These are phyloP conservation scores for Ceratocystis eucalypticola DNA, from an alignment of 2,329 filamentous ascomycete genomes.

Conservation along the genomic window DNA sequence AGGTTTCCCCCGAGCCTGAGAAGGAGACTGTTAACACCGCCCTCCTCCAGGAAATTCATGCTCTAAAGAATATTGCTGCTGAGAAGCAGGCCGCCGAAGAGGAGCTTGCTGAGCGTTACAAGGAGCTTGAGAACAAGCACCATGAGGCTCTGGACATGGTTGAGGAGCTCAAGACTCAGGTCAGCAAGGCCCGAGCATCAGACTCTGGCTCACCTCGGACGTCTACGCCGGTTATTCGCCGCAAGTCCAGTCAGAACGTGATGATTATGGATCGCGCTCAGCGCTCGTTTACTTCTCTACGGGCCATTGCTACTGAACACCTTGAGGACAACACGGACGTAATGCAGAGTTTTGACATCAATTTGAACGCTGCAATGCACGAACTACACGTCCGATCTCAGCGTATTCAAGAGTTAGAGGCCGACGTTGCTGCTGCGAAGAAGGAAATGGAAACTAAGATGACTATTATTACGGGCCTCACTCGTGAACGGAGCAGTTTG, in stretches of 20 bases:
- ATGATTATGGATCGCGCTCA: constrained; percentile 82
- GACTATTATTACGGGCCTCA: constrained; percentile 86
- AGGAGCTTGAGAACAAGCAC: constrained; percentile 71
- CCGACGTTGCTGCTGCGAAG: constrained; percentile 66
- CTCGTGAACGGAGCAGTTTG: constrained; percentile 81
- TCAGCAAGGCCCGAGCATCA: constrained; percentile 58
- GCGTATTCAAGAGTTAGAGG: constrained; percentile 78
- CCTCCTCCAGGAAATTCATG: constrained; percentile 53
- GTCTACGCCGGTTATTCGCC: constrained; percentile 66
- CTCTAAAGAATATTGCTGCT: constrained; percentile 53
- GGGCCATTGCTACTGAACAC: constrained; percentile 76
- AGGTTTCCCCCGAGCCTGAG: neutral
- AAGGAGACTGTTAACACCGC: constrained; percentile 27
- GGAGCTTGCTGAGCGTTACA: constrained; percentile 63
- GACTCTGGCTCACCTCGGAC: constrained; percentile 49
- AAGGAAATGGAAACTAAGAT: constrained; percentile 97
- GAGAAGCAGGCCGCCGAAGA: constrained; percentile 67
- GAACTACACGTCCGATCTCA: constrained; percentile 80
- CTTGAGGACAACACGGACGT: constrained; percentile 70
- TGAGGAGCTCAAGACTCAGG: constrained; percentile 77
- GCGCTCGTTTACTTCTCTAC: constrained; percentile 75
- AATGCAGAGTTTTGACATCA: constrained; percentile 85
- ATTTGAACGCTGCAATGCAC: constrained; percentile 82
- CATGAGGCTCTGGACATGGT: constrained; percentile 71
- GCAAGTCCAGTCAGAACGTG: constrained; percentile 84